Conservation (phyloP, 495 filamentous ascomycete species). For the Schizothecium vesticola region DNA sequence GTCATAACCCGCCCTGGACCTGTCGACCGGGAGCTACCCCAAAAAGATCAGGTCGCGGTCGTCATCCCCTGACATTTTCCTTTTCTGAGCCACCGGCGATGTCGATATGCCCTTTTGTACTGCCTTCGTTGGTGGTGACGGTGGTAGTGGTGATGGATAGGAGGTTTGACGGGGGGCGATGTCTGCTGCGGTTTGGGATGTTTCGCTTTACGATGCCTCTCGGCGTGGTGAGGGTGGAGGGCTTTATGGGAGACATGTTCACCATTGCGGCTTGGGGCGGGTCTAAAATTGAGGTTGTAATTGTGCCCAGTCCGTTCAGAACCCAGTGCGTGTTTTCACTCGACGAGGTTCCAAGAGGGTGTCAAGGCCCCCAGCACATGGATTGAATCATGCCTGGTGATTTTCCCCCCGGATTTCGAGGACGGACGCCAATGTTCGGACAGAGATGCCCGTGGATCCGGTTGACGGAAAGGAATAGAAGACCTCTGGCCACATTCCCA, state of each 20-base stretch:
- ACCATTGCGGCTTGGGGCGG: background rate
- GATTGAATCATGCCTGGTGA: background rate
- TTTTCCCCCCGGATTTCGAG: background rate
- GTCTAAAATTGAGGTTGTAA: background rate
- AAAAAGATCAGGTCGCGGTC: too few relatives aligned
- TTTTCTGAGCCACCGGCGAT: too few relatives aligned
- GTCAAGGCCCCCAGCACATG: background rate
- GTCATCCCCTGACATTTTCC: background rate
- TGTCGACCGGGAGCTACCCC: too few relatives aligned
- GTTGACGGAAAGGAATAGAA: background rate
- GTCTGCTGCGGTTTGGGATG: background rate
- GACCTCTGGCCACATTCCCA: background rate
- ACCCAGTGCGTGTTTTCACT: background rate
- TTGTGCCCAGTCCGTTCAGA: background rate
- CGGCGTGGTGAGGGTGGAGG: background rate
- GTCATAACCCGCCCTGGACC: too few relatives aligned
- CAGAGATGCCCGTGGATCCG: background rate
- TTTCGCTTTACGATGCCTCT: background rate
- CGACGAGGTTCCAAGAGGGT: background rate
- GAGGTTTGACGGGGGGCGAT: background rate
- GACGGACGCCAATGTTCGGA: background rate
- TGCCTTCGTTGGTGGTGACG: background rate
- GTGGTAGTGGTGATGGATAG: background rate
- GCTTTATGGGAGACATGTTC: background rate
- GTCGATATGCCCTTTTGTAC: too few relatives aligned